Conservation (phyloP, 2,329 filamentous ascomycete species). For the Xylaria digitata region DNA sequence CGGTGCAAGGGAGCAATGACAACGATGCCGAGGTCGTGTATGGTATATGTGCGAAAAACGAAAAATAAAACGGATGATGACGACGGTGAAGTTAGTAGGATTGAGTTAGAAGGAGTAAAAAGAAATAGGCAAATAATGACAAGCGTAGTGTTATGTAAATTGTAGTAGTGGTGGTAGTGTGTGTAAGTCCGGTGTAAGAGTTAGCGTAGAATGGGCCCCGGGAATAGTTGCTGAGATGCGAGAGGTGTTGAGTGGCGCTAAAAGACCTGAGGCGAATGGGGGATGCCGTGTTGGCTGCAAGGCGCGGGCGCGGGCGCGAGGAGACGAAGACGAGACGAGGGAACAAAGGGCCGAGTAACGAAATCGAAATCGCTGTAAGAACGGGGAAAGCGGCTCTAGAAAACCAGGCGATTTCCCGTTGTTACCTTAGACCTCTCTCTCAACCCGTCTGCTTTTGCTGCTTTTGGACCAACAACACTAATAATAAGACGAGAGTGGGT, state of each 20-base stretch:
- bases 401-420: constrained; percentile 27
- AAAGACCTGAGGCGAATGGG: constrained; percentile 37
- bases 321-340: constrained; percentile 35
- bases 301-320: constrained; percentile 37
- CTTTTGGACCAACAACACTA: constrained; percentile 19
- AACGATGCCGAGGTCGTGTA: background rate
- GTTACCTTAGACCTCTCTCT: constrained; percentile 25
- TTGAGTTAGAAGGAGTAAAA: constrained; percentile 6
- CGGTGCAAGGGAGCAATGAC: constrained; percentile 10
- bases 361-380: constrained; percentile 27
- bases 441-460: constrained; percentile 19
- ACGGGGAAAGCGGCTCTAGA: constrained; percentile 28
- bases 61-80: background rate
- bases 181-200: constrained; percentile 16
- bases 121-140: constrained; percentile 18
- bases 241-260: constrained; percentile 26
- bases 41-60: background rate
- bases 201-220: constrained; percentile 14
- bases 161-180: constrained; percentile 7
- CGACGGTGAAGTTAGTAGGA: constrained; percentile 7
- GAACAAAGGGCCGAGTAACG: constrained; percentile 49
- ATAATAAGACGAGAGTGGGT: constrained; percentile 24
- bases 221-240: constrained; percentile 13
- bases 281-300: constrained; percentile 26
- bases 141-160: constrained; percentile 17